Evolutionary conservation across 805 yeast genomes (phyloP).

Genomic region (Huiozyma sinensis): DNA sequence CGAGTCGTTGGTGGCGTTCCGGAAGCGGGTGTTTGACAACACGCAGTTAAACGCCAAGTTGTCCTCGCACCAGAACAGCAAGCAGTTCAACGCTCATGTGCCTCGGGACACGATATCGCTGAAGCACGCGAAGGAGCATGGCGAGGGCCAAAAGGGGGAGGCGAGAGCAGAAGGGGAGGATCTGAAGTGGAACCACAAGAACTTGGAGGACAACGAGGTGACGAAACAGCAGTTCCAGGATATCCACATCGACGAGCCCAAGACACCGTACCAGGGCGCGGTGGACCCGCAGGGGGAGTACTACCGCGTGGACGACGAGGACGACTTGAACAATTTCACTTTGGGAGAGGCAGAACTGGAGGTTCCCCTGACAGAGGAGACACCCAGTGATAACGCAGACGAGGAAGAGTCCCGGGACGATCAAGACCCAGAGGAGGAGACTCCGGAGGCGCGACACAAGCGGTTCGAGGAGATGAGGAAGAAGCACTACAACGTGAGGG

Average conservation of each 20-base stretch:
- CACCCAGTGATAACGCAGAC: slow-evolving; percentile 26
- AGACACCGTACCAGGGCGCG: slow-evolving; percentile 90
- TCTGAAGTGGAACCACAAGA: slow-evolving; percentile 78
- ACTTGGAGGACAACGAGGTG: slow-evolving; percentile 47
- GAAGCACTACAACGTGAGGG: slow-evolving; percentile 59
- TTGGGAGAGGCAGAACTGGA: slow-evolving; percentile 48
- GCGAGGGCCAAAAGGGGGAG: slow-evolving; percentile 28
- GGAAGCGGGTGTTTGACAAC: slow-evolving; percentile 70
- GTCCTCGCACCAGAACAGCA: slow-evolving; percentile 15
- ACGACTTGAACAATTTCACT: slow-evolving; percentile 41
- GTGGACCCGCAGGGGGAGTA: slow-evolving; percentile 74
- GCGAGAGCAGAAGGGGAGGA: slow-evolving; percentile 32
- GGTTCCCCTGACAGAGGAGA: slow-evolving; percentile 24
- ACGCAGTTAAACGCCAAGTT: slow-evolving; percentile 65
- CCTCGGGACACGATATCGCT: slow-evolving; percentile 27
- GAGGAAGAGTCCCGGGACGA: slow-evolving; percentile 29
- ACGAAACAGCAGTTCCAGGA: slow-evolving; percentile 55
- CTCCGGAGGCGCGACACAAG: slow-evolving; percentile 52
- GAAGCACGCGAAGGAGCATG: slow-evolving; percentile 17
- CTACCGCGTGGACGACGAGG: slow-evolving; percentile 60
- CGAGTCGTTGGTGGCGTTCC: slow-evolving; percentile 30
- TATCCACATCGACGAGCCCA: slow-evolving; percentile 73
- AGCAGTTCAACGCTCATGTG: not conserved
- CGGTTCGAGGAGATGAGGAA: slow-evolving; percentile 72
- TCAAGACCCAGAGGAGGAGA: slow-evolving; percentile 17